Evolutionary conservation across 164 flowering plant genomes (phyloP), one percentile per base, ranked within the genome.

Genomic region (Vitis riparia): DNA sequence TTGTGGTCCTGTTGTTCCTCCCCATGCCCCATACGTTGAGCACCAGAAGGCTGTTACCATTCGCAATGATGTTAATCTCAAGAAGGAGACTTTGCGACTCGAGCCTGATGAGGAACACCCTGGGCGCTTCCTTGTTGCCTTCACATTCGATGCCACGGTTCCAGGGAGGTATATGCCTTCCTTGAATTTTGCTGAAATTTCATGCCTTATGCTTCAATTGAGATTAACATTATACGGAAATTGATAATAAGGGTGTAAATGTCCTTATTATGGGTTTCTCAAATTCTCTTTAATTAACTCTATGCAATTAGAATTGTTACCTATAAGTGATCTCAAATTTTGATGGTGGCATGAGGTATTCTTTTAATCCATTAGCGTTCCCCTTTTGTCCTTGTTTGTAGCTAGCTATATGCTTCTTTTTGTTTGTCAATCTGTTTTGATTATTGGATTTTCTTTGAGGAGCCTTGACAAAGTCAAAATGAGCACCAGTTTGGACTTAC

Each of bases 41-140:
- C 97, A 95, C 69, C 97, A 93, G 88, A 93, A 90, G 75, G 98
- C 98, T 7, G 89, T 90, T 12, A 93, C 97, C 2, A 93, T 95
- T 14, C 74, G 92, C 30, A 95, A 93, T 65, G 97, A 91, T 77
- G 94, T 93, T 29, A 93, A 93, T 82, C 63, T 95, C 51, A 93
- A 89, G 91, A 95, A 91, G 84, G 99, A 95, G 72, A 91, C 87
- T 67, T 63, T 95, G 72, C 79, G 81, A 73, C 67, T 95, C 16
- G 99, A 85, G 74, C 77, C 87, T 1, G 99, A 95, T 67, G 91
- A 83, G 79, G 89, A 83, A 66, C 80, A 89, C 68, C 93, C 93
- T 11, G 99, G 97, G 19, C 73, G 68, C 64, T 88, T 76, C 52
- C 88, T 93, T 51, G 95, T 90, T 30, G 73, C 92, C 0, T 95